A percentile compares a stretch with the other conserved stretches of the same genome.
These are phyloP conservation scores for Barnettozyma pratensis DNA, from an alignment of 805 yeast species.

Conservation along the genomic window DNA sequence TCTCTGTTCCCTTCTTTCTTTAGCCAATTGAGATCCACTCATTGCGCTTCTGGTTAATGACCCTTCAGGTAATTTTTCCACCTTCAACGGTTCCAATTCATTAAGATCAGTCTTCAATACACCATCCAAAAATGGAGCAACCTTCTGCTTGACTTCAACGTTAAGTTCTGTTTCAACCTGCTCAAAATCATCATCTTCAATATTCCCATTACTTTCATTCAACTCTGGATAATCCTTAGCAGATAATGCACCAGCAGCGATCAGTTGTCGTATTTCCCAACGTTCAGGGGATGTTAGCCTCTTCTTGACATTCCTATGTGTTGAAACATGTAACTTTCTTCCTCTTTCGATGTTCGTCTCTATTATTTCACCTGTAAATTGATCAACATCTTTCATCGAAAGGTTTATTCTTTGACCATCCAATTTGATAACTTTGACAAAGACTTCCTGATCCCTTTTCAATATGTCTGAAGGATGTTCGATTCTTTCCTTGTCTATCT, in stretches of 20 bases:
- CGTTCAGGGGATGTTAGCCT: conserved; percentile 79
- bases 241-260: conserved; percentile 69
- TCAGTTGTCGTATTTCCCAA: conserved; percentile 85
- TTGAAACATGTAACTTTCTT: conserved; percentile 12
- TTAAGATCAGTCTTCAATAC: conserved; percentile 22
- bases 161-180: conserved; percentile 53
- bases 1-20: conserved; percentile 57
- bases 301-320: conserved; percentile 24
- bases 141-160: conserved; percentile 62
- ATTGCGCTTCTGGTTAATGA: conserved; percentile 71
- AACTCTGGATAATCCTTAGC: conserved; percentile 68
- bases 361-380: conserved; percentile 48
- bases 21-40: conserved; percentile 65
- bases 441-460: conserved; percentile 53
- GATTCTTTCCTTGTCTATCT: conserved; percentile 47
- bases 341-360: conserved; percentile 8
- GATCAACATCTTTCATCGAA: conserved; percentile 70
- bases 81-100: conserved; percentile 42
- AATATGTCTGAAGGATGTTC: conserved; percentile 56
- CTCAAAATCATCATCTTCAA: conserved; percentile 14
- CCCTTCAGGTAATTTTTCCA: conserved; percentile 75
- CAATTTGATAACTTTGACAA: conserved; percentile 49
- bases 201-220: conserved; percentile 30
- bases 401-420: conserved; percentile 50
- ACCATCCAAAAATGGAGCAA: conserved; percentile 70